These are phyloP conservation scores for Tetragonia tetragonoides DNA, from an alignment of 148 eudicot species.

Conservation along the genomic window DNA sequence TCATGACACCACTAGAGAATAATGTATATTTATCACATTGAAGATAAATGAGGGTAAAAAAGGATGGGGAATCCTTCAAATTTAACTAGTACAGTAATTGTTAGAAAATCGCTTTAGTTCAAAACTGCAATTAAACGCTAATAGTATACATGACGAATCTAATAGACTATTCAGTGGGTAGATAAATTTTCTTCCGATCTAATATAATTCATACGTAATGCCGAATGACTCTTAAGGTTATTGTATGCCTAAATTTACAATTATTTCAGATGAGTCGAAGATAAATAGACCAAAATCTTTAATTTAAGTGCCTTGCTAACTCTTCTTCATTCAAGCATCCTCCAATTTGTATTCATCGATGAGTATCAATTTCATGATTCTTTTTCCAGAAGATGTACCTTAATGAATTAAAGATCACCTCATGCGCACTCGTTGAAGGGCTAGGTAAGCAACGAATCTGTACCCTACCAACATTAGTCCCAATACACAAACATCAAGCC, in stretches of 20 bases:
- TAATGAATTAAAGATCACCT: constrained; percentile 18
- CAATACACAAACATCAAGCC: constrained; percentile 67
- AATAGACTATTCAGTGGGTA: too few species aligned
- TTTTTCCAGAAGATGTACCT: constrained; percentile 10
- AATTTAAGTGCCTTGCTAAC: not conserved
- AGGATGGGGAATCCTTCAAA: too few species aligned
- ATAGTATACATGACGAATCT: too few species aligned
- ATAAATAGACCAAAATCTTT: not conserved
- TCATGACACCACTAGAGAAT: not conserved
- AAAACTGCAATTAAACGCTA: too few species aligned
- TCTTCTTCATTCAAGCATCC: not conserved
- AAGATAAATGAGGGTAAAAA: too few species aligned
- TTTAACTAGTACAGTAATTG: too few species aligned
- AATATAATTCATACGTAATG: not conserved
- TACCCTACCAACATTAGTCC: constrained; percentile 87
- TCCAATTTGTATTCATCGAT: not conserved
- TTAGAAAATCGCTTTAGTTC: too few species aligned
- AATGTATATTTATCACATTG: not conserved
- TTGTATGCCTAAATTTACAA: not conserved
- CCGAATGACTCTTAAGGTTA: not conserved
- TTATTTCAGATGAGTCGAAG: not conserved
- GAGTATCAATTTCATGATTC: not conserved
- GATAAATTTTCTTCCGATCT: too few species aligned
- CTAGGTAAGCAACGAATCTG: constrained; percentile 79
- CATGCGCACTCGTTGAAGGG: constrained; percentile 60